Evolutionary conservation across 2,329 filamentous ascomycete species (phyloP), one percentile per base, ranked within the genome.

Genomic region (Leptodontidium sp.): DNA sequence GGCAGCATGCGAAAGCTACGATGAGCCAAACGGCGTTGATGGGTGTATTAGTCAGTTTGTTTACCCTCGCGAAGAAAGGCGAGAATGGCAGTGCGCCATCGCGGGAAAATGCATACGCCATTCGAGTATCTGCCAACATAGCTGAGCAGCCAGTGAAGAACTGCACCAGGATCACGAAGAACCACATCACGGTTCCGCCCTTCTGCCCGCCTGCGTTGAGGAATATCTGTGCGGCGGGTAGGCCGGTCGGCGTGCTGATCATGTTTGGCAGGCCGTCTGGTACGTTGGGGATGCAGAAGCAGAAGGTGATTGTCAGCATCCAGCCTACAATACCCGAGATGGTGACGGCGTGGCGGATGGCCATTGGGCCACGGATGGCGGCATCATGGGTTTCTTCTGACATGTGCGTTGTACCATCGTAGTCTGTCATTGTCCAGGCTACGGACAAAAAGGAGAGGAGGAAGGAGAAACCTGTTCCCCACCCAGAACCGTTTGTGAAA

Each of bases 371-470:
- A 68, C 83, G 82, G 62, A 87, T 82, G 1, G 87, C 87, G 7
- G 88, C 88, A 75, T 90, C 85, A 71, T 89, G 87, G 0, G 87
- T 90, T 79, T 91, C 88, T 80, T 90, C 88, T 1, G 87, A 89
- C 85, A 91, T 90, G 74, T 90, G 88, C 6, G 88, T 90, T 12
- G 88, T 91, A 57, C 86, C 88, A 73, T 90, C 88, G 75, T 90
- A 90, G 75, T 90, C 88, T 6, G 88, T 91, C 88, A 91, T 90
- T n/a, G 87, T 89, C 85, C 85, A 87, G 26, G 85, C 84, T 15
- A 87, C 85, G 17, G 84, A 86, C 6, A 87, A 77, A 72, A 87
- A 87, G 32, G 82, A 82, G 7, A 90, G 80, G 11, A 90, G 81
- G 72, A 90, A 90, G 0, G 88, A 90, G 71, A 90, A 90, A 2